Percentiles rank a stretch among this genome's conserved stretches.
These are phyloP conservation scores for Monilinia fructigena DNA, from an alignment of 2,329 filamentous ascomycete species.

Conservation along the genomic window DNA sequence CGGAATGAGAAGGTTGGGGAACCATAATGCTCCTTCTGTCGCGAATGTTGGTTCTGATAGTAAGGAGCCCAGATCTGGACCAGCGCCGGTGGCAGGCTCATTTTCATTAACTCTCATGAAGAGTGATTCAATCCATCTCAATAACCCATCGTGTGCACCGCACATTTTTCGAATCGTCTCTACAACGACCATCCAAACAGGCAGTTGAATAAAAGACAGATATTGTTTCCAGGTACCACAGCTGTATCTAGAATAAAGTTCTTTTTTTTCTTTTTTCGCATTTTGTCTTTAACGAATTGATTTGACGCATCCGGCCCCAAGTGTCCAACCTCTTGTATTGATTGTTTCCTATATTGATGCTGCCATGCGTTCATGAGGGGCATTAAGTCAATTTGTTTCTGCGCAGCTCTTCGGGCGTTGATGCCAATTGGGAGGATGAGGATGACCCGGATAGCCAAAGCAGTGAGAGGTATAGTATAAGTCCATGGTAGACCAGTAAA, in stretches of 20 bases:
- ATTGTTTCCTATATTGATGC: conserved; percentile 34
- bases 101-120: conserved; percentile 12
- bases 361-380: conserved; percentile 46
- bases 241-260: conserved; percentile 41
- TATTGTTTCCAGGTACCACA: conserved; percentile 41
- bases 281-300: conserved; percentile 28
- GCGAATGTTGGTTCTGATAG: conserved; percentile 43
- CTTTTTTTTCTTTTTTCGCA: conserved; percentile 32
- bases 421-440: conserved; percentile 50
- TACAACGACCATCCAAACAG: conserved; percentile 48
- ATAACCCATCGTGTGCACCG: conserved; percentile 44
- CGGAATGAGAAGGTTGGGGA: conserved; percentile 53
- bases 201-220: conserved; percentile 44
- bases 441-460: conserved; percentile 49
- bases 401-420: conserved; percentile 43
- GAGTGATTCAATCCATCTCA: conserved; percentile 40
- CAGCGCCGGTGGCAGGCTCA: neutral
- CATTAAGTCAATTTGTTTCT: conserved; percentile 44
- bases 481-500: conserved; percentile 53
- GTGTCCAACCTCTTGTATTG: conserved; percentile 34
- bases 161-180: conserved; percentile 50
- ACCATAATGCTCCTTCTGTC: conserved; percentile 60
- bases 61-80: conserved; percentile 2
- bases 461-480: conserved; percentile 53
- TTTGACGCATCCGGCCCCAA: conserved; percentile 31